Conservation (phyloP, 768 basidiomycete genomes). For the Mycena vitilis region DNA sequence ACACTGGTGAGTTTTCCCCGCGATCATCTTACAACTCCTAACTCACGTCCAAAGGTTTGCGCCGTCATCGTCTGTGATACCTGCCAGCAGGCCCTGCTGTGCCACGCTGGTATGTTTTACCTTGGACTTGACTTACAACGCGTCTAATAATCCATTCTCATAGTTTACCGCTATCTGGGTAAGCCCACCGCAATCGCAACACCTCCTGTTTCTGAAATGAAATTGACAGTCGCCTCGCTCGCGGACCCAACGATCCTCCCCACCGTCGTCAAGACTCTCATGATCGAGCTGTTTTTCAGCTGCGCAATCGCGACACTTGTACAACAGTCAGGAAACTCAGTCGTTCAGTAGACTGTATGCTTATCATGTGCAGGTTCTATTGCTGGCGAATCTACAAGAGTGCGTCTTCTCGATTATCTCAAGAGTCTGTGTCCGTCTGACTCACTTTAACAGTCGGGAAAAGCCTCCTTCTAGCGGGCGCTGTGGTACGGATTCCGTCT, state of each 20-base stretch:
- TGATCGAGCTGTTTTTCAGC: conserved; percentile 37
- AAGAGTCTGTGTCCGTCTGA: neutral
- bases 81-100: conserved; percentile 24
- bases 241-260: conserved; percentile 12
- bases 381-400: conserved; percentile 37
- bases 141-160: neutral
- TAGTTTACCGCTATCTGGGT: conserved; percentile 34
- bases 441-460: conserved; percentile 26
- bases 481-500: conserved; percentile 15
- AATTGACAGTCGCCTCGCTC: conserved; percentile 17
- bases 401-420: neutral
- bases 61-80: conserved; percentile 32
- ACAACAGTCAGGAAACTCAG: conserved; percentile 26
- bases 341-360: neutral
- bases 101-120: conserved; percentile 19
- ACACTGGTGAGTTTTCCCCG: conserved; percentile 17
- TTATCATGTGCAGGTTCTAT: conserved; percentile 26
- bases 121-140: neutral
- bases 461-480: conserved; percentile 10
- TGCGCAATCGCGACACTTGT: conserved; percentile 35
- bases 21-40: neutral
- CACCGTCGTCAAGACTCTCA: conserved; percentile 31
- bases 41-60: conserved; percentile 18
- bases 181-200: neutral
- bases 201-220: neutral